These are phyloP conservation scores for Trichophyton verrucosum DNA, from an alignment of 2,329 filamentous ascomycete species.

Conservation along the genomic window DNA sequence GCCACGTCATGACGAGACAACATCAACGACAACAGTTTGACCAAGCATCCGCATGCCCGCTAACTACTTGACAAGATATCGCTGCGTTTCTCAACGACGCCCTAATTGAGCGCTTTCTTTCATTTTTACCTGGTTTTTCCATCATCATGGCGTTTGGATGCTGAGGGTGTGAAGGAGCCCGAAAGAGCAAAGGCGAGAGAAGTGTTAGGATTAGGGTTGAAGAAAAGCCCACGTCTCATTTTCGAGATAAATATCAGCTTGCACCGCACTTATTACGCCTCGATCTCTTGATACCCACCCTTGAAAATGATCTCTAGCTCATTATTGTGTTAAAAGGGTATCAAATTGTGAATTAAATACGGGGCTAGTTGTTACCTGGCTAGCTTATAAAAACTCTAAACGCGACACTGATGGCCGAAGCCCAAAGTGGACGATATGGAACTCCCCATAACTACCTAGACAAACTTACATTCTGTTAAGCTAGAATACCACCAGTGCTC, in stretches of 20 bases:
- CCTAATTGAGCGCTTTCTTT: background rate
- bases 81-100: background rate
- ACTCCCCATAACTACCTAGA: no score
- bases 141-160: background rate
- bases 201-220: background rate
- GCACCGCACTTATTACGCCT: background rate
- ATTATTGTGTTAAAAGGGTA: no score
- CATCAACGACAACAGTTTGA: no score
- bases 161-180: background rate
- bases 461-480: no score
- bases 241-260: background rate
- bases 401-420: no score
- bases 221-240: background rate
- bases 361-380: no score
- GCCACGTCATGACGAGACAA: no score
- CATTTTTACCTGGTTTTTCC: background rate
- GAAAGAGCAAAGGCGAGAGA: background rate
- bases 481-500: no score
- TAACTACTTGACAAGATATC: background rate
- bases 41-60: background rate
- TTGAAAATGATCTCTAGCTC: background rate
- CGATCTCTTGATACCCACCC: background rate
- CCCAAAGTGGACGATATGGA: no score
- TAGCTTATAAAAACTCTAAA: no score
- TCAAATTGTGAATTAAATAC: no score